Conservation (phyloP, 305 asterid species). For the Solanum hybrid region DNA sequence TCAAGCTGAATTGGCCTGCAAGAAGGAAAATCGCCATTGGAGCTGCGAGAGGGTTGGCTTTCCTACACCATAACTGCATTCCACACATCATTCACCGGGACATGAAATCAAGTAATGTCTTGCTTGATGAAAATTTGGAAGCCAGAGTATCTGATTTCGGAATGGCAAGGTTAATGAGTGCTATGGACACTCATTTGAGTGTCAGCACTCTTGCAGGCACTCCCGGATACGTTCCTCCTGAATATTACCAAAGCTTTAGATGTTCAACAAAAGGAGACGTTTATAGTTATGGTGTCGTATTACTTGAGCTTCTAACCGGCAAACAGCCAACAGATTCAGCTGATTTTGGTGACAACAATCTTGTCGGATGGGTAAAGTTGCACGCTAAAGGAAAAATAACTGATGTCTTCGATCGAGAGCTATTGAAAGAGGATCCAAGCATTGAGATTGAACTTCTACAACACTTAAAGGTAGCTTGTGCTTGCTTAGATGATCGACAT, state of each 20-base stretch:
- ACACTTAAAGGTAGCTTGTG: slow-evolving; percentile 66
- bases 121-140: slow-evolving; percentile 75
- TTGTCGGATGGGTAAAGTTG: slow-evolving; percentile 89
- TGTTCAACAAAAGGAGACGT: slow-evolving; percentile 88
- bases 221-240: slow-evolving; percentile 95
- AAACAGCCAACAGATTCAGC: slow-evolving; percentile 73
- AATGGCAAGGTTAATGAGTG: slow-evolving; percentile 88
- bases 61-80: slow-evolving; percentile 76
- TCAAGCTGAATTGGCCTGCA: slow-evolving; percentile 66
- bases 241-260: slow-evolving; percentile 80
- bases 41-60: slow-evolving; percentile 80
- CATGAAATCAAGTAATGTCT: slow-evolving; percentile 95
- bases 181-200: slow-evolving; percentile 86
- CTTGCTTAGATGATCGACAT: slow-evolving; percentile 76
- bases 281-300: slow-evolving; percentile 89
- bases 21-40: slow-evolving; percentile 77
- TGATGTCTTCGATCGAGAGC: slow-evolving; percentile 59
- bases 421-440: slow-evolving; percentile 61
- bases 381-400: slow-evolving; percentile 51
- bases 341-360: slow-evolving; percentile 87
- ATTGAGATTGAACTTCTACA: slow-evolving; percentile 66
- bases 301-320: slow-evolving; percentile 86
- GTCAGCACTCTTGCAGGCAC: slow-evolving; percentile 95
- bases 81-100: slow-evolving; percentile 93
- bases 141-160: slow-evolving; percentile 95